phyloP scores from a whole-genome alignment of 495 filamentous ascomycete genomes.

The Tricharina praecox region DNA sequence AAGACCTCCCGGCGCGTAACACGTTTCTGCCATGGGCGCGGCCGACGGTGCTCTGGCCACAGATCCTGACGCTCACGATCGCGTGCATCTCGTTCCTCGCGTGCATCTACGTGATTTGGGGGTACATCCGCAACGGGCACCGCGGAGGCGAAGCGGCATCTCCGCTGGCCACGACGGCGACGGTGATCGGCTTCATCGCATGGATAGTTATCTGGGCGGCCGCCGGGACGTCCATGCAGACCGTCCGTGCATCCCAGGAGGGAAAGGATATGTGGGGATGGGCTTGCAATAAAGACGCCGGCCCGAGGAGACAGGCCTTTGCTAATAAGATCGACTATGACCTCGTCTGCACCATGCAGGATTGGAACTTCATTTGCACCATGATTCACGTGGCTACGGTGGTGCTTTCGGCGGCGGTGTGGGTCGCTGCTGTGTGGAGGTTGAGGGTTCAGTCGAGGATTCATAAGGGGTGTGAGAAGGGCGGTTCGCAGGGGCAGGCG shows the following conservation, averaged over 20 bases:
- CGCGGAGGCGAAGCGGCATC: neutral
- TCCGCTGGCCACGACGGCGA: neutral
- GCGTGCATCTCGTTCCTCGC: neutral
- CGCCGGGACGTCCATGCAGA: neutral
- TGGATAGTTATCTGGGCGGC: conserved; percentile 1
- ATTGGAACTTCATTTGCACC: conserved; percentile 4
- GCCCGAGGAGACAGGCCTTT: neutral
- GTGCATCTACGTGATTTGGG: neutral
- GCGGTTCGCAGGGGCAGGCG: too few relatives aligned
- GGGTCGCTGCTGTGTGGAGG: neutral
- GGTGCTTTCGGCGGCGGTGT: neutral
- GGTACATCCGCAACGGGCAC: neutral
- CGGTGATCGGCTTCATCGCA: neutral
- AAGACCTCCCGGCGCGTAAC: neutral
- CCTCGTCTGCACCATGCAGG: neutral
- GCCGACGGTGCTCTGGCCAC: neutral
- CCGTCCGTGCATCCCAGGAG: neutral
- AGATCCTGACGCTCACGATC: conserved; percentile 2
- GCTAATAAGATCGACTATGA: neutral
- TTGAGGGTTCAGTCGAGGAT: neutral
- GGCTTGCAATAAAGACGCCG: neutral
- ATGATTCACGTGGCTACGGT: conserved; percentile 1
- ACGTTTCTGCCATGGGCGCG: neutral
- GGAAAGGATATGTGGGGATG: conserved; percentile 3
- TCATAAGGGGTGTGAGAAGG: neutral